Conservation (phyloP, 177 flowering plant genomes). For the Tripterygium wilfordii region DNA sequence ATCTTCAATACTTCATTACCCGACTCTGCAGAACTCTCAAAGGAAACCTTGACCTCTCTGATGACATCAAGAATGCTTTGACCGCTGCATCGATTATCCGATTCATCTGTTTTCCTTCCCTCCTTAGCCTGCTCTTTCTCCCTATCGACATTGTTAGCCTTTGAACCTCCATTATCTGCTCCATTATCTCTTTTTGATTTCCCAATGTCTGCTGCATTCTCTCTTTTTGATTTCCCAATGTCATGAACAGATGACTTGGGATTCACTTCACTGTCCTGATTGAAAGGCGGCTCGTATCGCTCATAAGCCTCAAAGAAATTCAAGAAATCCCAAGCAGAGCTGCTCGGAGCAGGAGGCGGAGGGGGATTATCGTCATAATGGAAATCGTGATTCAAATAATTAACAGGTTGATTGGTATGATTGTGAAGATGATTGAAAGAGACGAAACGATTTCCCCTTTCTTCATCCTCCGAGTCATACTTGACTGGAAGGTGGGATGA, state of each 20-base stretch:
- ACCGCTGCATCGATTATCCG: neutral
- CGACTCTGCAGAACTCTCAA: slow-evolving; percentile 26
- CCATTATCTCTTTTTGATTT: too few species aligned
- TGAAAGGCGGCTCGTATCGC: slow-evolving; percentile 7
- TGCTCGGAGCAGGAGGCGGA: slow-evolving; percentile 21
- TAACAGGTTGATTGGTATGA: neutral
- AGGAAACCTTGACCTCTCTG: slow-evolving; percentile 16
- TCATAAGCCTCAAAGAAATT: slow-evolving; percentile 27
- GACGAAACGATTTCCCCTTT: too few species aligned
- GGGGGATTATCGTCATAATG: neutral
- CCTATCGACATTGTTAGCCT: too few species aligned
- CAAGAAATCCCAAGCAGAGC: slow-evolving; percentile 23
- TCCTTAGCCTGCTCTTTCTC: neutral
- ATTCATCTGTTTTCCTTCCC: neutral
- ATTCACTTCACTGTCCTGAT: slow-evolving; percentile 1
- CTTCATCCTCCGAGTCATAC: too few species aligned
- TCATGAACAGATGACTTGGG: too few species aligned
- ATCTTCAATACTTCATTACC: slow-evolving; percentile 23
- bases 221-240: too few species aligned
- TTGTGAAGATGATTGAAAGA: neutral
- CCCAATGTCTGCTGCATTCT: too few species aligned
- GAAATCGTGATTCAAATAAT: neutral
- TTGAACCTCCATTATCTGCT: too few species aligned
- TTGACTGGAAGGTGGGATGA: too few species aligned
- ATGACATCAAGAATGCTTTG: slow-evolving; percentile 8